phyloP scores from a whole-genome alignment of 306 rosid species.

The Fragaria iinumae region DNA sequence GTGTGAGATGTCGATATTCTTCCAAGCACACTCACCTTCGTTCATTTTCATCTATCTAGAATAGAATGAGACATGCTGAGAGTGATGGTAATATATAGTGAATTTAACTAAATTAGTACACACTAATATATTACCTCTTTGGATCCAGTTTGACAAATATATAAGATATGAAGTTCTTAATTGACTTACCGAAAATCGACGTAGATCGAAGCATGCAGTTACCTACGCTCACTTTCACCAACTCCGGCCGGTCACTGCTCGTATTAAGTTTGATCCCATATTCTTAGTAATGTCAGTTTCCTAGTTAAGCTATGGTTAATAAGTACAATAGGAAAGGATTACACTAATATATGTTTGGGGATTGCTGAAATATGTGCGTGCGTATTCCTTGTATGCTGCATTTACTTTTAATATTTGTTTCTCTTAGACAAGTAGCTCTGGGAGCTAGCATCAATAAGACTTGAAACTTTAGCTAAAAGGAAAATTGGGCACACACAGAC shows the following conservation, averaged over 20 bases:
- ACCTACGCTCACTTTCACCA: not conserved
- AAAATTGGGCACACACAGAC: not conserved
- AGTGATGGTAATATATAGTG: not conserved
- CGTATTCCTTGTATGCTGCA: not conserved
- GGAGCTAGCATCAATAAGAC: not conserved
- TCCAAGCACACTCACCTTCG: slow-evolving; percentile 32
- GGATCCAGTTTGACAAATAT: no score
- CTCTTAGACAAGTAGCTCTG: not conserved
- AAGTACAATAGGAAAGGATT: no score
- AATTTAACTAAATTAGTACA: not conserved
- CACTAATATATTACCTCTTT: not conserved
- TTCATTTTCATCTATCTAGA: not conserved
- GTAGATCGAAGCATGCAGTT: not conserved
- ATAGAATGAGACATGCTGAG: not conserved
- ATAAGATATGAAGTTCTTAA: not conserved
- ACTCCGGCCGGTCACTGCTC: no score
- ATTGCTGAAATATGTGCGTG: slow-evolving; percentile 1
- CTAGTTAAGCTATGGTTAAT: no score
- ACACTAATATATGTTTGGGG: slow-evolving; percentile 6
- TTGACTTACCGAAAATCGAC: not conserved
- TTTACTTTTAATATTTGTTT: not conserved
- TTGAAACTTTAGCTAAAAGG: not conserved
- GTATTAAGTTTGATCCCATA: no score
- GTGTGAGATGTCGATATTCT: slow-evolving; percentile 10
- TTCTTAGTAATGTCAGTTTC: no score